These are phyloP conservation scores for Vickermania spadyakhi DNA, from an alignment of 208 protist species.

Conservation along the genomic window DNA sequence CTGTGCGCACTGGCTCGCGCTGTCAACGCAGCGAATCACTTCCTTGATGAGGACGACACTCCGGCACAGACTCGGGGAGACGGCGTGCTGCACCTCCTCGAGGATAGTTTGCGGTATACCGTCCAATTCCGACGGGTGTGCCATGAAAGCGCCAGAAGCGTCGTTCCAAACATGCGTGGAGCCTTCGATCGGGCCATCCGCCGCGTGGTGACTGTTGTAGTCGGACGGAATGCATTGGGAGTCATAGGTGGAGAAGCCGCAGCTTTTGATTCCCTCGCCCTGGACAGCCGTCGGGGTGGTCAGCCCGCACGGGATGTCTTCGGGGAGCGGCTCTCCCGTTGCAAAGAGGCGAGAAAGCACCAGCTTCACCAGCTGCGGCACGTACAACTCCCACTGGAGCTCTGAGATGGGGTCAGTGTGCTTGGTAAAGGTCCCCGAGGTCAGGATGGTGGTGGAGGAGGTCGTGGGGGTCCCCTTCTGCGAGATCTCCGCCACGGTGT, in stretches of 20 bases:
- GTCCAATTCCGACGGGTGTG: not conserved
- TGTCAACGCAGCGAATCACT: slow-evolving; percentile 2
- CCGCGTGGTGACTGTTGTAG: not conserved
- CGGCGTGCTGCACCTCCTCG: not conserved
- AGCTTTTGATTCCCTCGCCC: not conserved
- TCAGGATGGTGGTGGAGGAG: not conserved
- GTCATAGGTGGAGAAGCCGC: not conserved
- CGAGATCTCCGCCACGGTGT: not conserved
- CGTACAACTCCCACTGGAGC: not conserved
- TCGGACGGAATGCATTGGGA: not conserved
- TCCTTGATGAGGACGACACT: slow-evolving; percentile 1
- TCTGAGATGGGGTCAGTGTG: not conserved
- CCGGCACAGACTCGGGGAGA: not conserved
- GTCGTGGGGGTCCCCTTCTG: not conserved
- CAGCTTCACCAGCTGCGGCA: not conserved
- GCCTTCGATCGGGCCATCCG: too few species aligned
- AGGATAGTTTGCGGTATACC: not conserved
- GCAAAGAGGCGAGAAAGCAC: not conserved
- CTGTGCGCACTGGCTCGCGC: not conserved
- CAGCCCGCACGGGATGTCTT: not conserved
- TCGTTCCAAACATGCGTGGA: not conserved
- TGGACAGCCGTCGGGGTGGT: not conserved
- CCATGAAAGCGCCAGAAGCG: not conserved
- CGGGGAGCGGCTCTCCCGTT: not conserved
- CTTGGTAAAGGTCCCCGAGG: not conserved